A percentile compares a stretch with the other conserved stretches of the same genome.
Evolutionary conservation across 495 filamentous ascomycete genomes (phyloP).

Genomic region (Annulohypoxylon stygium): DNA sequence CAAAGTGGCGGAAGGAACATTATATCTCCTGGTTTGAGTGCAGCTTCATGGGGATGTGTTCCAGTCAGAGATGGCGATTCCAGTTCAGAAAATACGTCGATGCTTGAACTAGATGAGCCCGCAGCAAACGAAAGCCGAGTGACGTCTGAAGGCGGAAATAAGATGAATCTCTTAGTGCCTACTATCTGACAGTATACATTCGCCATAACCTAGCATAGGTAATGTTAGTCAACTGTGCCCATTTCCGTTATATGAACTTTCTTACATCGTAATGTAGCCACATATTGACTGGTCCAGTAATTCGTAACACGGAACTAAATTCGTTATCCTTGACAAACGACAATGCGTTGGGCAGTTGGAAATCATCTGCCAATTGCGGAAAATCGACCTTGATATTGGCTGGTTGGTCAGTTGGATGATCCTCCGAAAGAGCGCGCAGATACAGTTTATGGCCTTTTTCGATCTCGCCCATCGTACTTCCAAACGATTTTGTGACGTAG

Average conservation of each 20-base stretch:
- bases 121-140: conserved; percentile 75
- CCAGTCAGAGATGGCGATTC: conserved; percentile 58
- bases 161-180: conserved; percentile 76
- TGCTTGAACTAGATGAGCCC: conserved; percentile 81
- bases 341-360: conserved; percentile 75
- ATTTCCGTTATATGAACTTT: conserved; percentile 3
- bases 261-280: conserved; percentile 93
- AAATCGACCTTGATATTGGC: conserved; percentile 79
- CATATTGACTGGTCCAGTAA: conserved; percentile 86
- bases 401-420: conserved; percentile 75
- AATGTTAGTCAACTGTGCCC: conserved; percentile 28
- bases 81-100: conserved; percentile 71
- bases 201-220: conserved; percentile 75
- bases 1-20: conserved; percentile 86
- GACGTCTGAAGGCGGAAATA: conserved; percentile 85
- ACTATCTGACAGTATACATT: conserved; percentile 87
- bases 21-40: conserved; percentile 77
- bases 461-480: conserved; percentile 74
- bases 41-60: conserved; percentile 76
- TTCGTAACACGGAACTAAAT: conserved; percentile 84
- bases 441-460: conserved; percentile 73
- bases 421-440: conserved; percentile 77
- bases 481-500: conserved; percentile 77
- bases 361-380: conserved; percentile 75
- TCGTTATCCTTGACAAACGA: conserved; percentile 67